These are phyloP conservation scores for Petasospora rhodanensis DNA, from an alignment of 1,139 yeast genomes.

Conservation along the genomic window DNA sequence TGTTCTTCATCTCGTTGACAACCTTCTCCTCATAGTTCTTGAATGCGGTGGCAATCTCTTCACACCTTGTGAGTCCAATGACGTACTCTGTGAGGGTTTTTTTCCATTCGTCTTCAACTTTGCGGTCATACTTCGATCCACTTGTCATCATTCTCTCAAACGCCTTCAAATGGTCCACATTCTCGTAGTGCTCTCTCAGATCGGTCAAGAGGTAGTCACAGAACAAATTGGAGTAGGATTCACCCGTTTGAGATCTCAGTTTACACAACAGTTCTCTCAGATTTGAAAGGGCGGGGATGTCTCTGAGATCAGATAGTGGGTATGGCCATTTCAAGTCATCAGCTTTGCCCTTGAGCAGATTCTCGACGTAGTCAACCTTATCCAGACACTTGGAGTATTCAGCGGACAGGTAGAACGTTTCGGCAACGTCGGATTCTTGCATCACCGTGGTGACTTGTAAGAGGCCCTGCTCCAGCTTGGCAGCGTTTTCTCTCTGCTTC, in stretches of 20 bases:
- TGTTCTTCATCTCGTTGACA: constrained; percentile 63
- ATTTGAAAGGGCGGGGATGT: constrained; percentile 55
- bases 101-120: constrained; percentile 31
- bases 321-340: constrained; percentile 40
- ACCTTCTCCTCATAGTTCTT: constrained; percentile 63
- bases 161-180: constrained; percentile 45
- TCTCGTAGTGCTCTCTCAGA: constrained; percentile 50
- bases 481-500: constrained; percentile 55
- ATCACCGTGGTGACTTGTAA: constrained; percentile 56
- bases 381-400: constrained; percentile 45
- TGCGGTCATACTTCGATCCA: constrained; percentile 19
- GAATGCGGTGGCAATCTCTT: constrained; percentile 61
- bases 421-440: constrained; percentile 50
- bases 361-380: constrained; percentile 52
- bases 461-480: constrained; percentile 57
- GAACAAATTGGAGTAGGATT: constrained; percentile 56
- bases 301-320: constrained; percentile 46
- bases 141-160: constrained; percentile 41
- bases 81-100: constrained; percentile 41
- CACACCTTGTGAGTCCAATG: constrained; percentile 56
- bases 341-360: constrained; percentile 49
- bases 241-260: constrained; percentile 59
- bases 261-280: constrained; percentile 48
- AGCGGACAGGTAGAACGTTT: constrained; percentile 40
- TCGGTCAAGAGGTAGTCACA: constrained; percentile 54